Evolutionary conservation across 148 eudicot genomes (phyloP).

Genomic region (Vaccinium darrowii): DNA sequence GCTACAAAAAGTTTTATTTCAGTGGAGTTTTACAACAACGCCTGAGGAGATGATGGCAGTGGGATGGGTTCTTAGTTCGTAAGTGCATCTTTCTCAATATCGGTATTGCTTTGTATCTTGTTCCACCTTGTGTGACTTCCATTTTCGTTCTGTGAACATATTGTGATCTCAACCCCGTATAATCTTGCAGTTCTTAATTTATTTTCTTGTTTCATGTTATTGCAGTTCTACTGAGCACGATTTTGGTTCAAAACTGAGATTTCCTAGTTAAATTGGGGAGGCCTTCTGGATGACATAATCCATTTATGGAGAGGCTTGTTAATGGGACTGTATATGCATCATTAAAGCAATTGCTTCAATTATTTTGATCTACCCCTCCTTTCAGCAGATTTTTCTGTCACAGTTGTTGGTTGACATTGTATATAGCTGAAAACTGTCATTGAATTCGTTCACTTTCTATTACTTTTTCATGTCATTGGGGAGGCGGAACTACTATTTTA

Average conservation of each 20-base stretch:
- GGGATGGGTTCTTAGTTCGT: slow-evolving; percentile 28
- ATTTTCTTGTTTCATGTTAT: not conserved
- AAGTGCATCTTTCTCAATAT: slow-evolving; percentile 26
- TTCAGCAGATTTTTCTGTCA: too few species aligned
- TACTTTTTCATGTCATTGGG: too few species aligned
- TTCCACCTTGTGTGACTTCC: not conserved
- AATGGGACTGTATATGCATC: not conserved
- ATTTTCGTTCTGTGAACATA: not conserved
- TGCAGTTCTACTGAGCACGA: slow-evolving; percentile 35
- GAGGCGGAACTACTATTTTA: too few species aligned
- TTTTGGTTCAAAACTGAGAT: slow-evolving; percentile 24
- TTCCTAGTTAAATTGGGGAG: slow-evolving; percentile 12
- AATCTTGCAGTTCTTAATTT: not conserved
- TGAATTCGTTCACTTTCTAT: too few species aligned
- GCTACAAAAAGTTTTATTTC: slow-evolving; percentile 43
- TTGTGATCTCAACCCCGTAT: not conserved
- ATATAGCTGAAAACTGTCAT: too few species aligned
- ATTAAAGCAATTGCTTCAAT: not conserved
- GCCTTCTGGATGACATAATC: not conserved
- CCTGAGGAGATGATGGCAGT: slow-evolving; percentile 30
- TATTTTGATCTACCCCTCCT: not conserved
- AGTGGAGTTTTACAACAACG: slow-evolving; percentile 32
- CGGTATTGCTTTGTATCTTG: not conserved
- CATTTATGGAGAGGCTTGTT: too few species aligned
- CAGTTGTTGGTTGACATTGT: too few species aligned